These are phyloP conservation scores for Teratosphaeria viscida DNA, from an alignment of 2,329 filamentous ascomycete species.

Conservation along the genomic window DNA sequence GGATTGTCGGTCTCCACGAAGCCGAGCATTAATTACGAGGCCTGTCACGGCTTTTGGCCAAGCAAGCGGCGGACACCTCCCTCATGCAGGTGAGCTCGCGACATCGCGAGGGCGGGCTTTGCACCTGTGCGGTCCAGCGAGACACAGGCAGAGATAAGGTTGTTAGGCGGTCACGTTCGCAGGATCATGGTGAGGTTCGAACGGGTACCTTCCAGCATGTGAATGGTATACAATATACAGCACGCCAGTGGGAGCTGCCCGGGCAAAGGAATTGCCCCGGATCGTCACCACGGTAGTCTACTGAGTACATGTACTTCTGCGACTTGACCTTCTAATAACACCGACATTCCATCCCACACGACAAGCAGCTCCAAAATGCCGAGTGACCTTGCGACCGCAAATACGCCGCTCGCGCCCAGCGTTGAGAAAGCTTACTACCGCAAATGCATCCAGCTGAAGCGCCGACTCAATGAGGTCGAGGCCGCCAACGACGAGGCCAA, in stretches of 20 bases:
- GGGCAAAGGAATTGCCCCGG: background rate
- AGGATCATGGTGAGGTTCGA: background rate
- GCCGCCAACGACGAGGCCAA: constrained; percentile 78
- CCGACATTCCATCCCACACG: background rate
- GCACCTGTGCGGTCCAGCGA: too few relatives aligned
- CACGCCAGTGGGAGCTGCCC: background rate
- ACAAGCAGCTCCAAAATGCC: background rate
- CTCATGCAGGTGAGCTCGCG: too few relatives aligned
- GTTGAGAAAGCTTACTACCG: constrained; percentile 92
- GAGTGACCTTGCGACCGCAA: constrained; percentile 10
- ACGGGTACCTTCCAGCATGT: background rate
- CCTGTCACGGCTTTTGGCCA: too few relatives aligned
- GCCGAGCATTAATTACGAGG: background rate
- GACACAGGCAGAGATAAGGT: too few relatives aligned
- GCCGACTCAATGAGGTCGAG: constrained; percentile 83
- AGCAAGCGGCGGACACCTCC: too few relatives aligned
- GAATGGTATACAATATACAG: background rate
- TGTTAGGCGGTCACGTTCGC: too few relatives aligned
- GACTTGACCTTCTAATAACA: background rate
- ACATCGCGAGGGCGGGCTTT: too few relatives aligned
- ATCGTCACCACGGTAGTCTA: background rate
- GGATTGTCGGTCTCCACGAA: background rate
- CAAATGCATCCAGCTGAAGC: constrained; percentile 92
- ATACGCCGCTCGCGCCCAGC: constrained; percentile 61
- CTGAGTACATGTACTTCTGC: background rate